phyloP scores from a whole-genome alignment of 2,329 filamentous ascomycete genomes.

The Arthrobotrys sphaeroides region DNA sequence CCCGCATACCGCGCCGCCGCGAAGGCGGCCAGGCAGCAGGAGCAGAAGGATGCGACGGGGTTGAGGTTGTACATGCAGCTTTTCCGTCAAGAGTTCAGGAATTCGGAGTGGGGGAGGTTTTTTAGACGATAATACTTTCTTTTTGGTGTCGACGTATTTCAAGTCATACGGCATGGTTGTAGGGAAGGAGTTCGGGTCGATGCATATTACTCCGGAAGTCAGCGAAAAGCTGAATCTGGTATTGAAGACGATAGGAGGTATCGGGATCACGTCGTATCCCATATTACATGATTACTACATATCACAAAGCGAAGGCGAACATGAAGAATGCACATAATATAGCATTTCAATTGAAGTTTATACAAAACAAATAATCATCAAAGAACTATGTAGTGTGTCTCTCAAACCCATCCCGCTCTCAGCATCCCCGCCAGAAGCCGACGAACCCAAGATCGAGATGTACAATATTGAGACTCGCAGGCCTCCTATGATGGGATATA shows the following conservation, averaged over 20 bases:
- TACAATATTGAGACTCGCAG: slow-evolving; percentile 19
- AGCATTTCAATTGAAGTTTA: no score
- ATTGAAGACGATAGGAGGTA: no score
- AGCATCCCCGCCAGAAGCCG: slow-evolving; percentile 10
- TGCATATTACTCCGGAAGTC: no score
- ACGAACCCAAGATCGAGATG: slow-evolving; percentile 14
- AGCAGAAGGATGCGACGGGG: slow-evolving; percentile 28
- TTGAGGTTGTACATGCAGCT: slow-evolving; percentile 28
- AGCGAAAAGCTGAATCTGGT: no score
- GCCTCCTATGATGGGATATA: neutral
- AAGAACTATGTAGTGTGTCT: slow-evolving; percentile 15
- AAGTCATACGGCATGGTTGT: neutral
- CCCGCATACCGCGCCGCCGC: slow-evolving; percentile 31
- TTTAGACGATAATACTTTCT: slow-evolving; percentile 21
- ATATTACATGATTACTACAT: no score
- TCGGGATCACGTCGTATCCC: no score
- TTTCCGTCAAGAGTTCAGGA: slow-evolving; percentile 46
- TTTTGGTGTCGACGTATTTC: neutral
- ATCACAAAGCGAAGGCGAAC: no score
- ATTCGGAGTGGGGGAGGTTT: slow-evolving; percentile 48
- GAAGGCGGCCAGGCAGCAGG: slow-evolving; percentile 30
- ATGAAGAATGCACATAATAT: no score
- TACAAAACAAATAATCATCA: no score
- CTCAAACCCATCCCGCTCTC: slow-evolving; percentile 30
- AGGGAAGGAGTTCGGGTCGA: no score